Percentiles rank a stretch among this genome's conserved stretches.
Evolutionary conservation across 108 stramenopile species (phyloP).

Genomic region (Pelagomonas calceolata): DNA sequence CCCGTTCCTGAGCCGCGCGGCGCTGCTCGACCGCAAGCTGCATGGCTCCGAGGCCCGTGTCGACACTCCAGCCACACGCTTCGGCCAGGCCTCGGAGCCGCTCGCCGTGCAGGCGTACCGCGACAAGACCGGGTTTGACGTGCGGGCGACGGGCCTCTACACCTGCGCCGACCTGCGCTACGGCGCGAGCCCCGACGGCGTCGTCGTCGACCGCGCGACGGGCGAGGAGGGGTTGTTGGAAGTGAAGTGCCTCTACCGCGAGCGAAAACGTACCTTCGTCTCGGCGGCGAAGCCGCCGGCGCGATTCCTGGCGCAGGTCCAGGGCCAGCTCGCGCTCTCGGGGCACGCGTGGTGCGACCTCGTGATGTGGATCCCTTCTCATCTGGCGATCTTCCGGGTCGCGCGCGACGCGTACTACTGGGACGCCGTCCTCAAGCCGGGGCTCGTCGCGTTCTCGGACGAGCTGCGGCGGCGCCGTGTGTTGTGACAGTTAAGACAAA

Average conservation of each 20-base stretch:
- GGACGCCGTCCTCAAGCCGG: neutral
- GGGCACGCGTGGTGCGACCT: conserved; percentile 35
- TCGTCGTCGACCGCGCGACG: conserved; percentile 8
- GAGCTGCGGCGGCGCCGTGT: no score
- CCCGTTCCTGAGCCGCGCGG: conserved; percentile 30
- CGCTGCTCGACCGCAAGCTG: conserved; percentile 18
- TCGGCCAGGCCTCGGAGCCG: conserved; percentile 33
- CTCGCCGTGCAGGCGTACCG: conserved; percentile 23
- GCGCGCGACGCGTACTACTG: neutral
- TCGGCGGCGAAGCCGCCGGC: conserved; percentile 23
- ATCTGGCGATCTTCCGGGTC: neutral
- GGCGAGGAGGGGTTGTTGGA: conserved; percentile 19
- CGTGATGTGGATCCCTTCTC: conserved; percentile 26
- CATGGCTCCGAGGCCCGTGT: neutral
- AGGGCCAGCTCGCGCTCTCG: conserved; percentile 32
- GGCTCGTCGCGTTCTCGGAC: neutral
- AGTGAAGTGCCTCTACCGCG: conserved; percentile 30
- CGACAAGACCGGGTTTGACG: conserved; percentile 6
- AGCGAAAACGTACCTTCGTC: conserved; percentile 15
- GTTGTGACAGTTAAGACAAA: no score
- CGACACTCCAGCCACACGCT: conserved; percentile 16
- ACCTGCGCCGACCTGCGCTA: conserved; percentile 5
- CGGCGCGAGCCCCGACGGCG: conserved; percentile 36
- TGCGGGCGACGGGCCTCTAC: conserved; percentile 29
- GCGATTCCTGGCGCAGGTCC: conserved; percentile 35